Percentiles rank a stretch among this genome's conserved stretches.
phyloP scores from a whole-genome alignment of 345 rosid genomes.

The Bruguiera parviflora region DNA sequence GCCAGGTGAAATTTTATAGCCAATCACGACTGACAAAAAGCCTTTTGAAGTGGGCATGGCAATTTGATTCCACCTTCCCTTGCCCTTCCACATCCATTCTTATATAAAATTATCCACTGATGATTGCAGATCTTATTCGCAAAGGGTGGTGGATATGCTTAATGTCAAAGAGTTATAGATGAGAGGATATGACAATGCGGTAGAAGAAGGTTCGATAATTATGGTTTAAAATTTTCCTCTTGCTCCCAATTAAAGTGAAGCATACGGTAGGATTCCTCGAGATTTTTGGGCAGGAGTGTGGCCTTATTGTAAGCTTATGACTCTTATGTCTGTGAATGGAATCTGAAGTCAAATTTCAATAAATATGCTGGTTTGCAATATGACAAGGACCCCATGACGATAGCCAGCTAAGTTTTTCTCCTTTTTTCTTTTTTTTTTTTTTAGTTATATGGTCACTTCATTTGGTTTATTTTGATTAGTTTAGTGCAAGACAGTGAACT shows the following conservation, averaged over 20 bases:
- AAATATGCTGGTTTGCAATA: no score
- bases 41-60: background rate
- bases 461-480: no score
- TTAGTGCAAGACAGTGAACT: no score
- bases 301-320: no score
- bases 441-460: no score
- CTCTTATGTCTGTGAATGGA: no score
- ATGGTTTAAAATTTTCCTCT: background rate
- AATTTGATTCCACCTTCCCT: background rate
- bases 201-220: background rate
- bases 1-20: background rate
- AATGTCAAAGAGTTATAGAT: background rate
- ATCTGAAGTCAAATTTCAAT: no score
- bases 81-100: background rate
- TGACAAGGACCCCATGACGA: no score
- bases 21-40: conserved; percentile 1
- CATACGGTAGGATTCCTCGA: no score
- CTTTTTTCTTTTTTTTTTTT: no score
- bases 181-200: conserved; percentile 7
- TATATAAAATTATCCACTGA: background rate
- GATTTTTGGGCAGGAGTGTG: no score
- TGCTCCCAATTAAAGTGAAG: conserved; percentile 1
- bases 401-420: no score
- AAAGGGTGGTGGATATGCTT: background rate
- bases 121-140: background rate